Percentiles rank a stretch among this genome's conserved stretches.
Evolutionary conservation across 1,139 yeast species (phyloP).

Genomic region (Magnusiomyces sp.): DNA sequence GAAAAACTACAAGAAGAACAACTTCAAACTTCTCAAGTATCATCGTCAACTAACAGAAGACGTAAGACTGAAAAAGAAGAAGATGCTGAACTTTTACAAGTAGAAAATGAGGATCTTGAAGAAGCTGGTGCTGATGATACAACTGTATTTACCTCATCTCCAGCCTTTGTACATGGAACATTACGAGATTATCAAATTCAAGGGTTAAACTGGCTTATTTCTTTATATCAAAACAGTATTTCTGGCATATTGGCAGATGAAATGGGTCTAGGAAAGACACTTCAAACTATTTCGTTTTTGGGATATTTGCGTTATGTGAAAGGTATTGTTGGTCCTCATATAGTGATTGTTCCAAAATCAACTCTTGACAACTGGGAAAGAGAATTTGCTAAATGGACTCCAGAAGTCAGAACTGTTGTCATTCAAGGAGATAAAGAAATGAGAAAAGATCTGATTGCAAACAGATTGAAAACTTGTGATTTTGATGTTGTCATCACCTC

Average conservation of each 20-base stretch:
- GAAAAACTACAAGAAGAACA: not conserved
- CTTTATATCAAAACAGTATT: conserved; percentile 71
- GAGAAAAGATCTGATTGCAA: conserved; percentile 51
- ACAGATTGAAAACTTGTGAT: conserved; percentile 56
- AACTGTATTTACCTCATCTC: conserved; percentile 73
- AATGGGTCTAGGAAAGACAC: conserved; percentile 95
- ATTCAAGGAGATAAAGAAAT: conserved; percentile 82
- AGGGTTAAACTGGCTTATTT: conserved; percentile 87
- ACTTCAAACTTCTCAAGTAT: conserved; percentile 10
- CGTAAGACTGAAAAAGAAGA: conserved; percentile 58
- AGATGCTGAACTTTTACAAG: conserved; percentile 79
- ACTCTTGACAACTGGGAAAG: conserved; percentile 94
- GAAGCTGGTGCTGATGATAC: conserved; percentile 27
- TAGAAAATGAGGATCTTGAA: conserved; percentile 52
- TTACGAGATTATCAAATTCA: conserved; percentile 60
- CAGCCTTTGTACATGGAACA: conserved; percentile 43
- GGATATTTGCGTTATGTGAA: conserved; percentile 78
- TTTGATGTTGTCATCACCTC: conserved; percentile 91
- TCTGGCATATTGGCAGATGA: conserved; percentile 95
- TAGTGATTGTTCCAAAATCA: conserved; percentile 89
- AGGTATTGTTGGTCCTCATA: conserved; percentile 77
- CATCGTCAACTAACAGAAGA: conserved; percentile 22
- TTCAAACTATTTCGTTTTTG: conserved; percentile 85
- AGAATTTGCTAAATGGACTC: conserved; percentile 92
- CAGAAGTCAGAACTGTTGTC: conserved; percentile 82